Evolutionary conservation across 1,139 yeast genomes (phyloP).

Genomic region (Sugiyamaella castrensis): DNA sequence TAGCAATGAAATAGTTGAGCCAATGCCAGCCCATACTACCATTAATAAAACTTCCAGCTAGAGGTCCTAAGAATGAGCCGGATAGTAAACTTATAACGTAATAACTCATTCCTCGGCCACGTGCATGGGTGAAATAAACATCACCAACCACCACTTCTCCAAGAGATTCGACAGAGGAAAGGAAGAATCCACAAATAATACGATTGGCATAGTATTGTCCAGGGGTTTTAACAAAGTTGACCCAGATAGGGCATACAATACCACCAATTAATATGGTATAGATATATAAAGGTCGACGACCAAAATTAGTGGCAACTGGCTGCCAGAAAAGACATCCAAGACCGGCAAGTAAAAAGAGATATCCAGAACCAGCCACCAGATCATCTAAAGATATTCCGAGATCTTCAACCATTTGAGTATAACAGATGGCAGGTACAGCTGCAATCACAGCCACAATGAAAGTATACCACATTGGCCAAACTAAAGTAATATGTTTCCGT

Average conservation of each 20-base stretch:
- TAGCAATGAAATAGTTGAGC: slow-evolving; percentile 79
- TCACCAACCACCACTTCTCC: slow-evolving; percentile 45
- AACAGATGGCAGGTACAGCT: slow-evolving; percentile 37
- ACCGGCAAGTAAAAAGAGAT: slow-evolving; percentile 47
- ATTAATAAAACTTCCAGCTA: slow-evolving; percentile 68
- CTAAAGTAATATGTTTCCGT: slow-evolving; percentile 38
- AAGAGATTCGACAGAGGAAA: slow-evolving; percentile 55
- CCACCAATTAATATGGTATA: slow-evolving; percentile 32
- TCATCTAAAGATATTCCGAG: slow-evolving; percentile 42
- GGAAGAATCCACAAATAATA: slow-evolving; percentile 47
- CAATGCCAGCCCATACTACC: slow-evolving; percentile 61
- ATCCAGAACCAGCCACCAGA: slow-evolving; percentile 52
- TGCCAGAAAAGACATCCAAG: slow-evolving; percentile 49
- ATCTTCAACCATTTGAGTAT: slow-evolving; percentile 32
- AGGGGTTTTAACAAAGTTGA: slow-evolving; percentile 28
- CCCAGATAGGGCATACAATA: slow-evolving; percentile 27
- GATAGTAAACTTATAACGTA: slow-evolving; percentile 72
- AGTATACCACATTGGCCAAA: slow-evolving; percentile 41
- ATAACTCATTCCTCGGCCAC: slow-evolving; percentile 73
- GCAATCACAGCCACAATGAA: slow-evolving; percentile 47
- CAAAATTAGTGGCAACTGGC: slow-evolving; percentile 52
- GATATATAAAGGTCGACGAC: slow-evolving; percentile 51
- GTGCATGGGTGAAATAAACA: slow-evolving; percentile 65
- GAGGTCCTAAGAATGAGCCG: slow-evolving; percentile 75
- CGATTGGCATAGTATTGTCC: slow-evolving; percentile 42